Conservation (phyloP, 208 protist species). For the Porcisia hertigi region DNA sequence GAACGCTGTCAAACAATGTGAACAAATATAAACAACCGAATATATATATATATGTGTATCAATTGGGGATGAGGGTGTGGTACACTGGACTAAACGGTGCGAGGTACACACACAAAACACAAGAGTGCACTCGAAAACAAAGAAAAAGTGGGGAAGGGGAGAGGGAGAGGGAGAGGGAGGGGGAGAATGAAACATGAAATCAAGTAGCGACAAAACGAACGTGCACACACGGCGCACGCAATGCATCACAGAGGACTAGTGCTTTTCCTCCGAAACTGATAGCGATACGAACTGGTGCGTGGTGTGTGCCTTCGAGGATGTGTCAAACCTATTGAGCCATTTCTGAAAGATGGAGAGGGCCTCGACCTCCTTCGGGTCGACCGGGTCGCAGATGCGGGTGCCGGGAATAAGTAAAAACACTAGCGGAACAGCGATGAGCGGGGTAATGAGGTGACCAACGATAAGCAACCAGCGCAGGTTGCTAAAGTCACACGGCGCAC, state of each 20-base stretch:
- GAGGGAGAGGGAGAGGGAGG: no score
- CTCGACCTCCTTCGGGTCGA: conserved; percentile 33
- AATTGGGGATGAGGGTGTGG: no score
- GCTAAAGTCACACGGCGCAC: conserved; percentile 63
- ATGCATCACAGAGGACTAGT: background rate
- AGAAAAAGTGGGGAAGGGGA: background rate
- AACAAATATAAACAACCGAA: background rate
- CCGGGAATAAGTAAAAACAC: conserved; percentile 68
- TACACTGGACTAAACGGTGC: no score
- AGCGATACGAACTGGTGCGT: background rate
- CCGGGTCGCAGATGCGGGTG: conserved; percentile 54
- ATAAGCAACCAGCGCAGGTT: conserved; percentile 65
- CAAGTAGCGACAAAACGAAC: background rate
- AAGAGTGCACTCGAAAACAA: background rate
- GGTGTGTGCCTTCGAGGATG: background rate
- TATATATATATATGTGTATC: background rate
- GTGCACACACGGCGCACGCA: background rate
- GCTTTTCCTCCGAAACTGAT: background rate
- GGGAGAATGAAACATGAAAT: no score
- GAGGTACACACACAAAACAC: background rate
- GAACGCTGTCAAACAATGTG: background rate
- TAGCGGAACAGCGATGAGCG: conserved; percentile 48
- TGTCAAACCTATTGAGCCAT: background rate
- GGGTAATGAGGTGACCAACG: conserved; percentile 48
- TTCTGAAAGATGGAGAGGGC: background rate